Percentiles rank a stretch among this genome's conserved stretches.
Evolutionary conservation across 2,329 filamentous ascomycete species (phyloP).

Genomic region (Calonectria naviculata): DNA sequence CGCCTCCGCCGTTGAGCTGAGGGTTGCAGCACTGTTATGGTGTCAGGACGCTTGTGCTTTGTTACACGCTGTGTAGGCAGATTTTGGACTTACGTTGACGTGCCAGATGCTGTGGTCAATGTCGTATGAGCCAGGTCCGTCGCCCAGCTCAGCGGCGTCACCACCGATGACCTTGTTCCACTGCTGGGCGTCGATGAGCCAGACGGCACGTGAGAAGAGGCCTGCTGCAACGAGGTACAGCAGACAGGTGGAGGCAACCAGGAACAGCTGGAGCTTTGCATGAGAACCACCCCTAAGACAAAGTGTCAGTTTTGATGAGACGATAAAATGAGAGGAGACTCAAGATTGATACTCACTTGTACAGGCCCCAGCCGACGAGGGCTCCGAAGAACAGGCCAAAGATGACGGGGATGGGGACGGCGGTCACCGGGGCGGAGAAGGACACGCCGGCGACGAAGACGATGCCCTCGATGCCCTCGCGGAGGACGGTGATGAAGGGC

Average conservation of each 20-base stretch:
- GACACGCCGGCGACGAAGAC: constrained; percentile 91
- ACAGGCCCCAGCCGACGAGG: constrained; percentile 78
- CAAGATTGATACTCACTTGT: constrained; percentile 65
- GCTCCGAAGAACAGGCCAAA: constrained; percentile 75
- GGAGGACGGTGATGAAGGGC: constrained; percentile 86
- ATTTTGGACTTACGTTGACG: constrained; percentile 71
- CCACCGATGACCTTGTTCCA: constrained; percentile 76
- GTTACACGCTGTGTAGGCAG: background rate
- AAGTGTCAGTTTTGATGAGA: constrained; percentile 6
- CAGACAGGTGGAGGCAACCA: constrained; percentile 85
- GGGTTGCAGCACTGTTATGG: constrained; percentile 79
- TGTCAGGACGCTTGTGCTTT: background rate
- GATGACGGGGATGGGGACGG: constrained; percentile 83
- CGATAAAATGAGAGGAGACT: background rate
- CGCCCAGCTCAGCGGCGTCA: constrained; percentile 61
- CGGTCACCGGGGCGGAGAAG: constrained; percentile 77
- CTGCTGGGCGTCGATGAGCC: constrained; percentile 77
- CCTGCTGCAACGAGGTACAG: constrained; percentile 87
- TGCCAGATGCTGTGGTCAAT: constrained; percentile 85
- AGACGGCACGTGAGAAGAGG: constrained; percentile 81
- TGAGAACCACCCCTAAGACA: constrained; percentile 53
- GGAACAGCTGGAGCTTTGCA: constrained; percentile 73
- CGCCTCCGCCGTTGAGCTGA: constrained; percentile 75
- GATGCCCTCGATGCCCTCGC: constrained; percentile 88
- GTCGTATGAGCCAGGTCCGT: constrained; percentile 81